Conservation (phyloP, 2,329 filamentous ascomycete genomes). For the Zymoseptoria passerinii region DNA sequence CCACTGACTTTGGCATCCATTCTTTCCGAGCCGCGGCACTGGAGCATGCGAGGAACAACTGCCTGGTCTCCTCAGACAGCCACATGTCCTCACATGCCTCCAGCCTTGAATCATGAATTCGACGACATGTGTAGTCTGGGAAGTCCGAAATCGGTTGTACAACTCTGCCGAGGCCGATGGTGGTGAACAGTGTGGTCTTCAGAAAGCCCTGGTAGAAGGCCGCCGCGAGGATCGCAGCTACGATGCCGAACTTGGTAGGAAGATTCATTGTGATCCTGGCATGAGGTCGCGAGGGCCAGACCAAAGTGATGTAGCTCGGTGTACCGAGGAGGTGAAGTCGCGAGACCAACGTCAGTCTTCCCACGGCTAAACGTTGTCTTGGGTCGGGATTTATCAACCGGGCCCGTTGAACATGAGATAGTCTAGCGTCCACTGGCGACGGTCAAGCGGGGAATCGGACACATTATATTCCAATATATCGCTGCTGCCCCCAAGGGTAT, state of each 20-base stretch:
- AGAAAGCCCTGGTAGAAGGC: constrained; percentile 7
- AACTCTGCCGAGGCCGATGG: constrained; percentile 11
- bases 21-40: constrained; percentile 8
- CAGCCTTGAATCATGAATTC: constrained; percentile 13
- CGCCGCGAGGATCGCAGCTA: neutral
- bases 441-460: neutral
- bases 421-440: neutral
- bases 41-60: constrained; percentile 19
- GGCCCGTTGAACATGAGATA: neutral
- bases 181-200: constrained; percentile 7
- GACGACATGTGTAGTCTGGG: constrained; percentile 15
- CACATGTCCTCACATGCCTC: constrained; percentile 21
- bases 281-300: neutral
- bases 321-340: neutral
- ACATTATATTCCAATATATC: neutral
- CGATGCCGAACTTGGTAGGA: neutral
- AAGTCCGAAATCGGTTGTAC: constrained; percentile 18
- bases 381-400: neutral
- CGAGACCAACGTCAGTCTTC: neutral
- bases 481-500: neutral
- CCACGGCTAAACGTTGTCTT: neutral
- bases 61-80: constrained; percentile 16
- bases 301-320: neutral
- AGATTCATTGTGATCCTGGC: neutral
- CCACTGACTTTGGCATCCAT: constrained; percentile 17